A percentile compares a stretch with the other conserved stretches of the same genome.
phyloP scores from a whole-genome alignment of 768 basidiomycete species.

The Tulasnella sp. region DNA sequence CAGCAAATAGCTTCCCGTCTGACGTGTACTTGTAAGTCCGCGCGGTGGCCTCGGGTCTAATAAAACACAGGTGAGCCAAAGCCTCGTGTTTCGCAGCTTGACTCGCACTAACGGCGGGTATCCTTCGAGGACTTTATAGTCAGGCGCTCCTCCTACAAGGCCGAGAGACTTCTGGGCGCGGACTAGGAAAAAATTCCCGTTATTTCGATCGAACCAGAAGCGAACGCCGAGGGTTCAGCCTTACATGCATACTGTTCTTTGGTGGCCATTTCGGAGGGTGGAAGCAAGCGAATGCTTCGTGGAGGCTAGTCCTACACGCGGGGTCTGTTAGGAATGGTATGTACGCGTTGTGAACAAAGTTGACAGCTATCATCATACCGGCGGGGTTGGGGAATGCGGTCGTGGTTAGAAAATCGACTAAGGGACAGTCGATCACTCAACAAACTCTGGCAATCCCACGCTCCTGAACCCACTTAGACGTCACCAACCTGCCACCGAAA shows the following conservation, averaged over 20 bases:
- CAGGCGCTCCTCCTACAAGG: constrained; percentile 73
- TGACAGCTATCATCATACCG: not conserved
- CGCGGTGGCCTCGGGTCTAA: constrained; percentile 59
- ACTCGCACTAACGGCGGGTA: constrained; percentile 35
- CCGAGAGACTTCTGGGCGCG: constrained; percentile 92
- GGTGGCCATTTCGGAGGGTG: constrained; percentile 52
- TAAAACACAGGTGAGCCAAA: constrained; percentile 28
- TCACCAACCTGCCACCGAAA: not conserved
- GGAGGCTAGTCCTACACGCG: not conserved
- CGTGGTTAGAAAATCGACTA: constrained; percentile 15
- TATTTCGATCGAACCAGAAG: constrained; percentile 12
- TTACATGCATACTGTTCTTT: constrained; percentile 79
- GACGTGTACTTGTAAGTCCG: constrained; percentile 74
- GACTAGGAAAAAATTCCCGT: constrained; percentile 35
- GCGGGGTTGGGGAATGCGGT: not conserved
- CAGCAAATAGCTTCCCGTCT: constrained; percentile 82
- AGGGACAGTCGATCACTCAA: not conserved
- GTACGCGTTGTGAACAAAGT: not conserved
- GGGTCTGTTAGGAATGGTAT: not conserved
- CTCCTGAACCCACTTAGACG: not conserved
- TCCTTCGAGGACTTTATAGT: constrained; percentile 56
- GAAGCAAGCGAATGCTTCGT: constrained; percentile 29
- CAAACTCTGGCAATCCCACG: not conserved
- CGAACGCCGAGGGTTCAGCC: constrained; percentile 30
- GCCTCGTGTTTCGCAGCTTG: constrained; percentile 6